Percentiles rank a stretch among this genome's conserved stretches.
Evolutionary conservation across 202 grass and related monocot species (phyloP).

Genomic region (Zizania palustris): DNA sequence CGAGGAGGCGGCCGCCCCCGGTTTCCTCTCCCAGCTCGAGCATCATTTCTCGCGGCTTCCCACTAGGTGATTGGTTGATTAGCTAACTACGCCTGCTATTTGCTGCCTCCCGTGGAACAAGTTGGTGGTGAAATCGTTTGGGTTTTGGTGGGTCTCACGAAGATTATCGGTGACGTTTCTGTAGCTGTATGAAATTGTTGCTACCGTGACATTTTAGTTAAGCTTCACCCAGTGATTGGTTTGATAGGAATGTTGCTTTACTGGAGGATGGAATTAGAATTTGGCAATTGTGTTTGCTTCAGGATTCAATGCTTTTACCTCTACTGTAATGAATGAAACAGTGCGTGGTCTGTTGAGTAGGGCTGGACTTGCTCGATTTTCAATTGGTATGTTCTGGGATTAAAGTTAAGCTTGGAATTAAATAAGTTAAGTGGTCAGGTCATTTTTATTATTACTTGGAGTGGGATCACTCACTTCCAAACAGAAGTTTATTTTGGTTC

Average conservation of each 20-base stretch:
- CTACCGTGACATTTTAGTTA: slow-evolving; percentile 26
- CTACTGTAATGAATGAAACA: slow-evolving; percentile 13
- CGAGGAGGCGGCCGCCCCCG: slow-evolving; percentile 65
- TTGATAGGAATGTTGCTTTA: slow-evolving; percentile 37
- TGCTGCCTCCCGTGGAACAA: slow-evolving; percentile 4
- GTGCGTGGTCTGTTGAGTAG: neutral
- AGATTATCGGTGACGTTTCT: neutral
- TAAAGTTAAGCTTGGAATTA: slow-evolving; percentile 12
- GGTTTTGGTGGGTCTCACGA: neutral
- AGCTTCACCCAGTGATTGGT: slow-evolving; percentile 10
- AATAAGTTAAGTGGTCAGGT: slow-evolving; percentile 11
- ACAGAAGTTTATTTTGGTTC: neutral
- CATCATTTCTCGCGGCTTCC: slow-evolving; percentile 81
- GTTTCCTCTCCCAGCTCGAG: slow-evolving; percentile 66
- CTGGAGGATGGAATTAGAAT: slow-evolving; percentile 26
- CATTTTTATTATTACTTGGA: neutral
- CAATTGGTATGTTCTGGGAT: slow-evolving; percentile 17
- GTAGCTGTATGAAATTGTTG: neutral
- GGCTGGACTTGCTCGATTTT: neutral
- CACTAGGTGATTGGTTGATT: slow-evolving; percentile 54
- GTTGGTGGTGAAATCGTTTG: slow-evolving; percentile 11
- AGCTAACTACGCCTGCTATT: neutral
- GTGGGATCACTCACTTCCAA: neutral
- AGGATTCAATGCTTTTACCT: neutral
- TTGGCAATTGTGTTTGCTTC: slow-evolving; percentile 5